phyloP scores from a whole-genome alignment of 257 asterid species.

The Prunella vulgaris region DNA sequence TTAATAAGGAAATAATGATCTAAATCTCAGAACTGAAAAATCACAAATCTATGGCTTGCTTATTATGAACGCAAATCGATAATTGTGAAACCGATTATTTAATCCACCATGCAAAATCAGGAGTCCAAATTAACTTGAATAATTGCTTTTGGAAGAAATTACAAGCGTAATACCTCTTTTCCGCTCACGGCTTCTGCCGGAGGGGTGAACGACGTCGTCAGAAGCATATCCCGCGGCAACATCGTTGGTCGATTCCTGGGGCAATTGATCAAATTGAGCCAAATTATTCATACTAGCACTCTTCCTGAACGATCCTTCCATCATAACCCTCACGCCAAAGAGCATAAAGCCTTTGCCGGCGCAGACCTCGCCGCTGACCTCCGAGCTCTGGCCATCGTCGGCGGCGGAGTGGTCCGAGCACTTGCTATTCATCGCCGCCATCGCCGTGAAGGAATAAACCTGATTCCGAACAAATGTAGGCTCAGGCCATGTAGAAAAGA shows the following conservation, averaged over 20 bases:
- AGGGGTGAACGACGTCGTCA: conserved; percentile 91
- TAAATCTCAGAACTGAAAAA: not conserved
- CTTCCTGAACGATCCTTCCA: conserved; percentile 76
- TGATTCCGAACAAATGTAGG: conserved; percentile 1
- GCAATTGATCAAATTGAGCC: conserved; percentile 58
- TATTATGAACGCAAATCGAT: not conserved
- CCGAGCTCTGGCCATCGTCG: conserved; percentile 46
- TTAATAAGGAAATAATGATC: not conserved
- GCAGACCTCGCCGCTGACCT: conserved; percentile 23
- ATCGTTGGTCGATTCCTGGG: conserved; percentile 56
- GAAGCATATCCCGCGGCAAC: conserved; percentile 76
- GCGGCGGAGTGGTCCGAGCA: conserved; percentile 34
- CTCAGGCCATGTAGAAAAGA: conserved; percentile 15
- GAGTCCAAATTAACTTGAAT: not conserved
- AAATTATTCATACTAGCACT: conserved; percentile 87
- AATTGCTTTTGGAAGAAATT: not conserved
- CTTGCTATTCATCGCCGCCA: conserved; percentile 34
- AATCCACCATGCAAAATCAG: not conserved
- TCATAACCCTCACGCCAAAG: conserved; percentile 79
- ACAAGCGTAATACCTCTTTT: conserved; percentile 55
- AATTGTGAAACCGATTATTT: not conserved
- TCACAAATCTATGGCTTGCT: not conserved
- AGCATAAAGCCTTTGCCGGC: conserved; percentile 70
- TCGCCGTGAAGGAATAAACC: not conserved
- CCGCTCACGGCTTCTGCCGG: conserved; percentile 74